A percentile compares a stretch with the other conserved stretches of the same genome.
Evolutionary conservation across 1,284 basidiomycete species (phyloP).

Genomic region (Tausonia pullulans): DNA sequence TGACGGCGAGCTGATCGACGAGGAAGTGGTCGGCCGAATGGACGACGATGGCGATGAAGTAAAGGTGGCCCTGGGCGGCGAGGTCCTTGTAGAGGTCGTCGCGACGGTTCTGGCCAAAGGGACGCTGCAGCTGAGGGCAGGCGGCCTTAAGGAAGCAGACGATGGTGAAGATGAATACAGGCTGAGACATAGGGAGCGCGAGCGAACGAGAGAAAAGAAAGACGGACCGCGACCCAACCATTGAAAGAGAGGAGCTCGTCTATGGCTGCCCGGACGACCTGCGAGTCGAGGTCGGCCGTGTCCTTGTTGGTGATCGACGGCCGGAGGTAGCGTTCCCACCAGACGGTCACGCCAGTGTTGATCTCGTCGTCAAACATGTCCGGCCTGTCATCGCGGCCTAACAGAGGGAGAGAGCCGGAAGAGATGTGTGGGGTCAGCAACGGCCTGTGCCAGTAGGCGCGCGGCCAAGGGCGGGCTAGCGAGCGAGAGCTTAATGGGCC

Average conservation of each 20-base stretch:
- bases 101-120: conserved; percentile 74
- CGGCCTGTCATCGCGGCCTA: conserved; percentile 63
- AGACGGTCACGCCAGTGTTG: conserved; percentile 64
- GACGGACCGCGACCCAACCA: conserved; percentile 80
- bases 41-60: conserved; percentile 83
- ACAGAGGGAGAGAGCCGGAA: not conserved
- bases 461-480: no score
- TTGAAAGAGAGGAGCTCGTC: conserved; percentile 84
- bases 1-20: conserved; percentile 88
- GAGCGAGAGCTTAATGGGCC: no score
- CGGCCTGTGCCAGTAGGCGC: no score
- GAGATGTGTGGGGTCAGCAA: not conserved
- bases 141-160: conserved; percentile 40
- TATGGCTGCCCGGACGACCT: conserved; percentile 71
- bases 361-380: conserved; percentile 70
- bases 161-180: no score
- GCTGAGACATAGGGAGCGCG: no score
- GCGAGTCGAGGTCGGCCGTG: conserved; percentile 74
- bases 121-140: conserved; percentile 76
- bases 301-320: conserved; percentile 73
- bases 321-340: conserved; percentile 79
- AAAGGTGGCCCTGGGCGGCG: conserved; percentile 64
- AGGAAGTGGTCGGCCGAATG: conserved; percentile 96
- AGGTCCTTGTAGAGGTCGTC: conserved; percentile 81
- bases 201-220: not conserved